Percentiles rank a stretch among this genome's conserved stretches.
Conservation (phyloP, 192 early-diverging fungal genomes). For the Coemansia sp. region DNA sequence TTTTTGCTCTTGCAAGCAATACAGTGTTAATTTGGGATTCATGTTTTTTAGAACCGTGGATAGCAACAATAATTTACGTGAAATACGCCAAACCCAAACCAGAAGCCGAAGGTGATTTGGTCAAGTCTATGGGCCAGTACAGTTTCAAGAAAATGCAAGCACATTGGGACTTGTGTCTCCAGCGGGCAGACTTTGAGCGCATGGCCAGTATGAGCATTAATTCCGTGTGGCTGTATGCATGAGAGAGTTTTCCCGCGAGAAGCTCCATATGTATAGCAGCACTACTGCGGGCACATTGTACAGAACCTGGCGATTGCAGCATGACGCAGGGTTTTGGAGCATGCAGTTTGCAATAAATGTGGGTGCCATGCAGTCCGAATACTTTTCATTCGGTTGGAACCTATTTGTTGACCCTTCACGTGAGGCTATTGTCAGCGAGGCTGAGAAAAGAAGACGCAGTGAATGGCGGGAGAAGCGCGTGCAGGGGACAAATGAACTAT, state of each 20-base stretch:
- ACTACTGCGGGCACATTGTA: conserved; percentile 8
- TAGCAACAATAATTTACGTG: conserved; percentile 9
- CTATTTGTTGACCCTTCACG: not conserved
- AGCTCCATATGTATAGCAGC: conserved; percentile 7
- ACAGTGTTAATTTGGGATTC: conserved; percentile 13
- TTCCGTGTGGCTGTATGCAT: conserved; percentile 11
- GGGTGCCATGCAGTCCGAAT: conserved; percentile 5
- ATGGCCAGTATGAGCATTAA: conserved; percentile 15
- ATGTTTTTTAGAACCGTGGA: conserved; percentile 20
- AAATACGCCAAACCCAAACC: not conserved
- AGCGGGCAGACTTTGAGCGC: conserved; percentile 13
- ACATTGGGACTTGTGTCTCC: conserved; percentile 15
- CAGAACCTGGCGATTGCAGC: conserved; percentile 17
- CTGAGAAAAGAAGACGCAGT: not conserved
- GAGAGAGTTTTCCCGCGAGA: conserved; percentile 5
- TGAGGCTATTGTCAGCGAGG: not conserved
- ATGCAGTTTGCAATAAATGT: conserved; percentile 12
- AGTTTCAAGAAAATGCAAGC: conserved; percentile 6
- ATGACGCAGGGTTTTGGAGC: conserved; percentile 21
- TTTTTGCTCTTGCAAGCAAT: conserved; percentile 12
- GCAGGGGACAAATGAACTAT: conserved; percentile 9
- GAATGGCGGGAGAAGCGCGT: conserved; percentile 8
- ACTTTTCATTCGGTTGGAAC: conserved; percentile 10
- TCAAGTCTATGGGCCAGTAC: conserved; percentile 10
- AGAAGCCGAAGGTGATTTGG: conserved; percentile 15